Evolutionary conservation across 306 rosid species (phyloP).

Genomic region (Lotus japonicus): DNA sequence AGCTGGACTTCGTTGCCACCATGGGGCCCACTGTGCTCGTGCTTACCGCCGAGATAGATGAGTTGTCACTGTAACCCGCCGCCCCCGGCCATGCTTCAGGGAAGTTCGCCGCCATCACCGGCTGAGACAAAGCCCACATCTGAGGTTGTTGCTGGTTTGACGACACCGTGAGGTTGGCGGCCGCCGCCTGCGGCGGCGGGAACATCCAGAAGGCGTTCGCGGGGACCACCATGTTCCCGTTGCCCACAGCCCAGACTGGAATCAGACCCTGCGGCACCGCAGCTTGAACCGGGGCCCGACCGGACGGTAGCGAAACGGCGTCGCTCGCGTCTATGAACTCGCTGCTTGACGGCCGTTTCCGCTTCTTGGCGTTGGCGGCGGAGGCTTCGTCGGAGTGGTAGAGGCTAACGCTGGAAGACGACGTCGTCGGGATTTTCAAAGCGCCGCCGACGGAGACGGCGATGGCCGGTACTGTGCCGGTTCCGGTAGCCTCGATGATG

Average conservation of each 20-base stretch:
- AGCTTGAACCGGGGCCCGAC: slow-evolving; percentile 45
- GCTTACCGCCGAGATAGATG: slow-evolving; percentile 23
- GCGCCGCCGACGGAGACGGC: slow-evolving; percentile 20
- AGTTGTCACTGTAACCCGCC: neutral
- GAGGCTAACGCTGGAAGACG: neutral
- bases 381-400: neutral
- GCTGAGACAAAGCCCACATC: slow-evolving; percentile 54
- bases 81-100: slow-evolving; percentile 22
- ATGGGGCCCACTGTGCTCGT: slow-evolving; percentile 45
- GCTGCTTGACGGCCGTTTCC: slow-evolving; percentile 46
- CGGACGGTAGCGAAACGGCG: slow-evolving; percentile 34
- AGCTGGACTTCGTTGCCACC: slow-evolving; percentile 38
- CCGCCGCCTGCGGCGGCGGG: slow-evolving; percentile 18
- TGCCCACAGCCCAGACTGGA: slow-evolving; percentile 49
- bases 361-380: slow-evolving; percentile 29
- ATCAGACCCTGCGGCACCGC: slow-evolving; percentile 44
- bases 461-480: slow-evolving; percentile 33
- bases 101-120: slow-evolving; percentile 29
- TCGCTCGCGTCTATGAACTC: slow-evolving; percentile 43
- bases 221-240: slow-evolving; percentile 45
- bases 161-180: too few relatives aligned
- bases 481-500: slow-evolving; percentile 27
- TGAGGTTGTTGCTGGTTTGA: slow-evolving; percentile 28
- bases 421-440: slow-evolving; percentile 17
- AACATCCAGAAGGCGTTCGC: slow-evolving; percentile 70